Evolutionary conservation across 495 filamentous ascomycete species (phyloP).

Genomic region (Penicillium robsamsonii): DNA sequence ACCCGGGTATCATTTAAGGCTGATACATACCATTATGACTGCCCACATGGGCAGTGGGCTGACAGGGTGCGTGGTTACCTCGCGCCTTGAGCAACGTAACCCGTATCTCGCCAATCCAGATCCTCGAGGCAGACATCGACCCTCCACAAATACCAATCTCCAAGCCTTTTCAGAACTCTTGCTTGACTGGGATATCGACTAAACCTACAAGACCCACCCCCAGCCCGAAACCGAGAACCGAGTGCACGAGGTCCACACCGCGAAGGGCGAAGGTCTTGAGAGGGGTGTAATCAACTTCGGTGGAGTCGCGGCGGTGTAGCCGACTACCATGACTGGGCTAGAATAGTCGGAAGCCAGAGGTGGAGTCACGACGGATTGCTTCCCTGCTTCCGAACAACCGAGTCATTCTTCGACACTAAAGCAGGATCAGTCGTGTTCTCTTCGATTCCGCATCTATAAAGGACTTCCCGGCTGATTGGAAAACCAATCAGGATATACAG

Average conservation of each 20-base stretch:
- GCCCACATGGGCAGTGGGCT: not conserved
- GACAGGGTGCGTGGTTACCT: not conserved
- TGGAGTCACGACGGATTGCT: not conserved
- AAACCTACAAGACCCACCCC: not conserved
- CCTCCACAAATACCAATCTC: not conserved
- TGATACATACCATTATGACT: not conserved
- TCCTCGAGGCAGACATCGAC: not conserved
- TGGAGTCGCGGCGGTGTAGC: not conserved
- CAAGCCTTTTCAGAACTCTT: not conserved
- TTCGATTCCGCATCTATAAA: too few relatives aligned
- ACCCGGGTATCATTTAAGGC: not conserved
- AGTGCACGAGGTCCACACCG: not conserved
- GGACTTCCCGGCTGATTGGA: too few relatives aligned
- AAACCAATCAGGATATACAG: too few relatives aligned
- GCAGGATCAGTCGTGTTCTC: not conserved
- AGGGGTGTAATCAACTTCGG: not conserved
- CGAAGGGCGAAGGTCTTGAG: not conserved
- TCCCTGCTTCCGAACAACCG: not conserved
- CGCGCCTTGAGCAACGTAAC: not conserved
- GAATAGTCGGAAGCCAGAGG: not conserved
- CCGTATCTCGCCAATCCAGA: not conserved
- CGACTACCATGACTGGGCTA: not conserved
- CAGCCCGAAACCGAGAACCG: not conserved
- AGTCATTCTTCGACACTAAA: not conserved
- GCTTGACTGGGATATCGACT: not conserved